Evolutionary conservation across 192 early-diverging fungal species (phyloP), one percentile per base, ranked within the genome.

Genomic region (Coemansia sp.): DNA sequence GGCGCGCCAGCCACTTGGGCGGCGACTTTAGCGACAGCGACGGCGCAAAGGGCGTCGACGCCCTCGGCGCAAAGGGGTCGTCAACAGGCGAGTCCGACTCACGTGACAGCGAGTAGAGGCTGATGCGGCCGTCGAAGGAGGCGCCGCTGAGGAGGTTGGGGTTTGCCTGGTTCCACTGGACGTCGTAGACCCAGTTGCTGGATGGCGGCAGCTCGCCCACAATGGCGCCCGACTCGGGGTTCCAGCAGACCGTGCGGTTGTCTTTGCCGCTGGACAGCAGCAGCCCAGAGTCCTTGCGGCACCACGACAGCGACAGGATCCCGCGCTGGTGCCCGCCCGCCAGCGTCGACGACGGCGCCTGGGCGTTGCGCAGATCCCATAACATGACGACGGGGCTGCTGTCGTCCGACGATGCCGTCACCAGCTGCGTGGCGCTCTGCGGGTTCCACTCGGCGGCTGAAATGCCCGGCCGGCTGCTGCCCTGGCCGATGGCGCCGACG

Each of bases 301-400:
- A 97, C 97, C 97, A 99, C 9, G 94, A 88, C 36, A 99, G 70
- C 37, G 94, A 92, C 60, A 98, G 85, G 43, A 97, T 85, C 33
- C 97, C 95, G 68, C 95, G 93, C 31, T 86, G 83, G 76, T 99
- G 97, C 0, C 56, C 43, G 21, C 95, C 97, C 4, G 84, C 60
- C 36, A 99, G 76, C 14, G 85, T 85, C 85, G 85, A 87, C 74
- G 95, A 92, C 6, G 97, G 95, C 12, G 97, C 94, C 66, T 92
- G 87, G 16, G 94, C 94, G 75, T 99, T 95, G 63, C 93, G 86
- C 67, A 99, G 85, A 79, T 99, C 95, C 97, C 97, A 99, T 48
- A 98, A 84, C 50, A 91, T 84, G 25, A 99, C 86, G 0, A 89
- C 87, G 7, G 97, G 95, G 70, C 88, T 92, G 60, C 75, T 86